Base-by-base conservation (phyloP, 2,329 filamentous ascomycete genomes). In the Verruconis gallopava region DNA sequence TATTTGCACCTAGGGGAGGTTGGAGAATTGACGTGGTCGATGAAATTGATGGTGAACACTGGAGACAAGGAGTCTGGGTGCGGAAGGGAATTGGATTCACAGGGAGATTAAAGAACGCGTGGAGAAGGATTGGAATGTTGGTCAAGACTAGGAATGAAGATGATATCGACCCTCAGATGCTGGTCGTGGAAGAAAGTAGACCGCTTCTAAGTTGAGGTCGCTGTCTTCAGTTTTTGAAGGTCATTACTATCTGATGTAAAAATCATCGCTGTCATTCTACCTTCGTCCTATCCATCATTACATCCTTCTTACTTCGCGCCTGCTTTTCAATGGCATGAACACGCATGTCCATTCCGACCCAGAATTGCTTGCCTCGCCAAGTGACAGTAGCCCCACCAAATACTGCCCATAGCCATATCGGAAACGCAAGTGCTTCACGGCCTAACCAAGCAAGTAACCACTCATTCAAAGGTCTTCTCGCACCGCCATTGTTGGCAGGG, bases 361-460 rank as follows among this genome's bases (percentile, higher is more conserved):
- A 75, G 57, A 96, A 96, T 20, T 67, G 72, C 53, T 79, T 79
- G 0, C 88, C 89, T 43, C 91, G 69, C 93, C 91, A 98, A 40
- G 75, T 75, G 0, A 98, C 85, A 0, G 79, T 89, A 2, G 81
- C 77, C 0, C 91, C 91, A n/a, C 89, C 80, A 51, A 85, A 75
- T 15, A 95, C 83, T 1, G 91, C 91, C 75, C 81, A 86, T 0
- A 76, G 65, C 91, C 91, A 98, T 45, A 98, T 81, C 0, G 88
- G 88, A 36, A 94, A 66, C 0, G 91, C 88, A 5, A 95, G 67
- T 0, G 75, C 49, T 61, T 98, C 91, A 21, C 91, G 71, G 0
- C 82, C 85, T 0, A 93, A 51, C 91, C 93, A 98, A 0, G 88
- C 82, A 4, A 71, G 57, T 3, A 91, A 55, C 83, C 86, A 98